Base-by-base conservation (phyloP, 2,329 filamentous ascomycete species). In the Penicillium sp. region DNA sequence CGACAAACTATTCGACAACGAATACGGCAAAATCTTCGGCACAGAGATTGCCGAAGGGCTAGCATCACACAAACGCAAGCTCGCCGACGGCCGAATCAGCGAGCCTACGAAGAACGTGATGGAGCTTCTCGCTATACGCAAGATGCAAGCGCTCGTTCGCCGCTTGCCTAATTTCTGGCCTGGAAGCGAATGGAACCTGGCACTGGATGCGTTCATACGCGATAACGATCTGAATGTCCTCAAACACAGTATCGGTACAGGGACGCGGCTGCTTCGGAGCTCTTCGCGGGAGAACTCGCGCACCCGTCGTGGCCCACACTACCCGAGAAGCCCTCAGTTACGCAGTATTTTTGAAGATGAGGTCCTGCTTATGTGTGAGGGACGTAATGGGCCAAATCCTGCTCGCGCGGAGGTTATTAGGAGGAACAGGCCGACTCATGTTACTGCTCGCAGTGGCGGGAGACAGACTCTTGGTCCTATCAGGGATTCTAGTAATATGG, bases 1-100 rank as follows among this genome's bases (percentile, higher is more conserved):
- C 2, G 16, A 35, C 1, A 2, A 10, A 2, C 13, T 50, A 7
- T 39, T 54, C 13, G 35, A 13, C 2, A 20, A 35, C 20, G 44
- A 54, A n/a, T 50, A 50, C 13, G 52, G 52, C 38, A 54, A 50
- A n/a, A 43, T 50, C 3, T 50, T 40, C 14, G 52, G 45, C 16
- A 43, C 45, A 0, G 44, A 54, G 16, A 54, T 54, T n/a, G 52
- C 52, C 29, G 52, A 49, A 37, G 44, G 45, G 3, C 31, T 54
- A 4, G 45, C 38, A n/a, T 34, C 35, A 4, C 52, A 54, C 20
- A 50, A 29, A 24, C 38, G 37, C 26, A 40, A 20, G 20, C 46
- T 40, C 13, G 31, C 16, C 24, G 13, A 20, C 4, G n/a, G 35
- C 31, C 45, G 45, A 13, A 14, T 14, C n/a, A 14, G 3, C n/a